Evolutionary conservation across 441 rosid genomes (phyloP).

Genomic region (Populus tomentosa): DNA sequence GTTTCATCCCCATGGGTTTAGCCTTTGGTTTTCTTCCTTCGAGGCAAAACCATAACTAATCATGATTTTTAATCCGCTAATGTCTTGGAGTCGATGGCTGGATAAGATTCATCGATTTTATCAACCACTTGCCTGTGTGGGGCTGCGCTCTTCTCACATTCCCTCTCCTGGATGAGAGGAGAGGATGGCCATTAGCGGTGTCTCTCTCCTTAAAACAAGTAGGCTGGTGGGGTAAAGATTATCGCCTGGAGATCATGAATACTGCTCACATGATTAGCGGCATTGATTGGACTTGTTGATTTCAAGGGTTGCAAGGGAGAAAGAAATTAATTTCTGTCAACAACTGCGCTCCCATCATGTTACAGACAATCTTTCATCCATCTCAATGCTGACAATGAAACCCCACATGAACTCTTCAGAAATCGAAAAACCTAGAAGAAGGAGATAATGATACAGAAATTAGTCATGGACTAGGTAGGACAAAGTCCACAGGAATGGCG

Average conservation of each 20-base stretch:
- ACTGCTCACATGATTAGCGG: neutral
- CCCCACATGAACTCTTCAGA: neutral
- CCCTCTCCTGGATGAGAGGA: neutral
- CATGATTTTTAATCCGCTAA: conserved; percentile 3
- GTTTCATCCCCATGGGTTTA: neutral
- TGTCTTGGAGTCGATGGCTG: neutral
- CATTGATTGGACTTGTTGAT: neutral
- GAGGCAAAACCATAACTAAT: neutral
- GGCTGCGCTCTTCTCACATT: neutral
- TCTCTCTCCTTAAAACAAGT: neutral
- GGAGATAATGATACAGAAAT: neutral
- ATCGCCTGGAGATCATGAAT: neutral
- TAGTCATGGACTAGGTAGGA: neutral
- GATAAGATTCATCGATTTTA: neutral
- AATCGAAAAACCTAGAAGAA: neutral
- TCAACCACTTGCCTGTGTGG: conserved; percentile 10
- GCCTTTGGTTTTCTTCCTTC: neutral
- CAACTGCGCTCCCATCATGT: neutral
- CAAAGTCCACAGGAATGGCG: no score
- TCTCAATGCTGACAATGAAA: neutral
- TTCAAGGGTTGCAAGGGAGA: neutral
- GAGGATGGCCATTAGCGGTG: neutral
- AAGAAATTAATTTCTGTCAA: neutral
- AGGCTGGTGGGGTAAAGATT: neutral
- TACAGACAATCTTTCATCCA: neutral